A percentile compares a stretch with the other conserved stretches of the same genome.
phyloP scores from a whole-genome alignment of 1,284 basidiomycete genomes.

The Ustilago cynodontis region DNA sequence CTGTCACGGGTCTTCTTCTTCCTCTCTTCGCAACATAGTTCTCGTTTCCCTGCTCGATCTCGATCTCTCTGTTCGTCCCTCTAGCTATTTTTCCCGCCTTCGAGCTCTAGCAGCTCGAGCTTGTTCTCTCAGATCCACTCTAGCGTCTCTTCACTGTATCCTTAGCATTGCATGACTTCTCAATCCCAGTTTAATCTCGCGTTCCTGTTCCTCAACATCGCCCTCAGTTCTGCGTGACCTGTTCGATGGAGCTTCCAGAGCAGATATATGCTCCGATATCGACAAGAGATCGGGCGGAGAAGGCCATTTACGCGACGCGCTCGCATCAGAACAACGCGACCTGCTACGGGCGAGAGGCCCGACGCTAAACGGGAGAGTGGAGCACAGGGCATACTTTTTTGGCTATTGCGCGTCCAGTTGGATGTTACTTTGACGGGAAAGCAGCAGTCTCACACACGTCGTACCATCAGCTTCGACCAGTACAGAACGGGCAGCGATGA shows the following conservation, averaged over 20 bases:
- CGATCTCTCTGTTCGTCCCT: background rate
- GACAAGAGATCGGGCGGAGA: background rate
- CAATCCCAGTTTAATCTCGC: background rate
- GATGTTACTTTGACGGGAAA: background rate
- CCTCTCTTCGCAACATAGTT: slow-evolving; percentile 1
- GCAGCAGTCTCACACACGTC: too few species aligned
- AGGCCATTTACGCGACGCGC: slow-evolving; percentile 24
- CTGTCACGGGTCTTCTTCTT: slow-evolving; percentile 7
- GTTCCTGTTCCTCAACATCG: background rate
- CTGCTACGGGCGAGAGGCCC: slow-evolving; percentile 18
- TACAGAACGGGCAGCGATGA: too few species aligned
- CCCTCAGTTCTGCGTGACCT: background rate
- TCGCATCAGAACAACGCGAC: background rate
- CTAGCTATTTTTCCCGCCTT: background rate
- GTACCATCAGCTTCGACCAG: too few species aligned
- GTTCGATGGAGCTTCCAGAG: too few species aligned
- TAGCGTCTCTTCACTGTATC: slow-evolving; percentile 21
- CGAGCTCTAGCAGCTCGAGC: slow-evolving; percentile 1
- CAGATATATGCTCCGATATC: too few species aligned
- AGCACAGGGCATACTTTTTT: slow-evolving; percentile 9
- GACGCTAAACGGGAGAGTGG: background rate
- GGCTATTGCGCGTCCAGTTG: background rate
- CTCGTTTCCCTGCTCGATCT: slow-evolving; percentile 3
- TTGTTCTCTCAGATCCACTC: background rate
- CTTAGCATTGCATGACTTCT: slow-evolving; percentile 28